Evolutionary conservation across 768 basidiomycete genomes (phyloP), one percentile per base, ranked within the genome.

Genomic region (Psilocybe cyanescens): DNA sequence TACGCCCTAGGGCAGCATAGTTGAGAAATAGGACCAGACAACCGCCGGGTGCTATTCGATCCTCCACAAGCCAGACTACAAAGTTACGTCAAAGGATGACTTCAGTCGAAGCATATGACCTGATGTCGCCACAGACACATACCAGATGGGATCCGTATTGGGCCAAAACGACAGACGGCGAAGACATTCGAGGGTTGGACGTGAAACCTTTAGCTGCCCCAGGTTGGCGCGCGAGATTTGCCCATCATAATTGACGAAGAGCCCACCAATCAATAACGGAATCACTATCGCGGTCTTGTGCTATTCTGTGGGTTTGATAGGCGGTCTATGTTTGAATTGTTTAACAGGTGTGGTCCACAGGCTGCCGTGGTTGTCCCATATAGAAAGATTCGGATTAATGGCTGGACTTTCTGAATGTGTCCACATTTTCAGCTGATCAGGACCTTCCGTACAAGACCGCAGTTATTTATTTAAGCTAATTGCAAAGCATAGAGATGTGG

Each of bases 341-440:
- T 53, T 7, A 28, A 30, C 28, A 30, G 11, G 47, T 24, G 24
- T 6, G 19, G 28, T 30, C 17, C 28, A 24, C 17, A 24, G 11
- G 24, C 19, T 19, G 19, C 47, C 17, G 4, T 46, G 19, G 45
- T 46, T 39, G 49, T 52, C 33, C 33, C 48, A 49, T 51, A 50
- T 51, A 51, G 49, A 41, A 58, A 50, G 28, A 50, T 51, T 51
- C 29, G 24, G 57, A 28, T 29, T 48, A 41, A 51, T 58, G 57
- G 35, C 33, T 49, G 28, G 28, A 30, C 28, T 35, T 31, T 58
- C n/a, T 49, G 35, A 41, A 58, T 6, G 39, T 28, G 30, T 35
- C 52, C 31, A 24, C 33, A 54, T 31, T n/a, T 49, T 49, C 47
- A 30, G 47, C 19, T 49, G 47, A 49, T 28, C 47, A 49, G 24